Evolutionary conservation across 2,329 filamentous ascomycete genomes (phyloP).

Genomic region (Gaeumannomyces sp.): DNA sequence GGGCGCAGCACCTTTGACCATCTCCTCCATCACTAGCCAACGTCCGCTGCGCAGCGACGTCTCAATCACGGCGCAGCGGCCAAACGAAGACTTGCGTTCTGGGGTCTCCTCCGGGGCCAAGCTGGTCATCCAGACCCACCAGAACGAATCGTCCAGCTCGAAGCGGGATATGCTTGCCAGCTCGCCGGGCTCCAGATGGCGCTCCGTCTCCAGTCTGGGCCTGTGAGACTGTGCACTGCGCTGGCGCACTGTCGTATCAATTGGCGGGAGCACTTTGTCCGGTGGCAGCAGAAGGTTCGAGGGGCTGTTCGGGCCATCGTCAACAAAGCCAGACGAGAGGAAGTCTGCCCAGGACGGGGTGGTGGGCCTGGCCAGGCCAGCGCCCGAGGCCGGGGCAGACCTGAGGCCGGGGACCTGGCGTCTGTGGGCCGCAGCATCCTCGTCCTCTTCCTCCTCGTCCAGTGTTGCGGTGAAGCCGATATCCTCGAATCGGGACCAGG

Average conservation of each 20-base stretch:
- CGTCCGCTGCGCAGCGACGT: conserved; percentile 73
- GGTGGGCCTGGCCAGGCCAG: conserved; percentile 70
- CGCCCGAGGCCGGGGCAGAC: conserved; percentile 57
- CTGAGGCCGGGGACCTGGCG: conserved; percentile 46
- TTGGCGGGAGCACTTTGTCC: conserved; percentile 83
- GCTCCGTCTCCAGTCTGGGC: conserved; percentile 62
- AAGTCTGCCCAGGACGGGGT: conserved; percentile 99
- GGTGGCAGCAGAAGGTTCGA: conserved; percentile 76
- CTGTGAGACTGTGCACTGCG: conserved; percentile 82
- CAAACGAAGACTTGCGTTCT: conserved; percentile 85
- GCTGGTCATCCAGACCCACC: conserved; percentile 99
- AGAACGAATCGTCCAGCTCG: conserved; percentile 90
- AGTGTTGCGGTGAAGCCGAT: conserved; percentile 78
- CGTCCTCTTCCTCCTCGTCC: conserved; percentile 64
- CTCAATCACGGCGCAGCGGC: conserved; percentile 86
- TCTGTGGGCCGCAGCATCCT: conserved; percentile 37
- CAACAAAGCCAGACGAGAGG: conserved; percentile 84
- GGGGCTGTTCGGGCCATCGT: conserved; percentile 59
- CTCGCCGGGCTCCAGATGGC: conserved; percentile 78
- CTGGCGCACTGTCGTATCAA: conserved; percentile 65
- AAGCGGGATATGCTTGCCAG: conserved; percentile 84
- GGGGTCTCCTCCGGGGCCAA: conserved; percentile 83
- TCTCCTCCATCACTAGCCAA: conserved; percentile 95
- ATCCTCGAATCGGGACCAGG: conserved; percentile 96
- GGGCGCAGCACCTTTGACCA: conserved; percentile 85